These are phyloP conservation scores for Xanthoconium separans DNA, from an alignment of 1,284 basidiomycete genomes.

Conservation along the genomic window DNA sequence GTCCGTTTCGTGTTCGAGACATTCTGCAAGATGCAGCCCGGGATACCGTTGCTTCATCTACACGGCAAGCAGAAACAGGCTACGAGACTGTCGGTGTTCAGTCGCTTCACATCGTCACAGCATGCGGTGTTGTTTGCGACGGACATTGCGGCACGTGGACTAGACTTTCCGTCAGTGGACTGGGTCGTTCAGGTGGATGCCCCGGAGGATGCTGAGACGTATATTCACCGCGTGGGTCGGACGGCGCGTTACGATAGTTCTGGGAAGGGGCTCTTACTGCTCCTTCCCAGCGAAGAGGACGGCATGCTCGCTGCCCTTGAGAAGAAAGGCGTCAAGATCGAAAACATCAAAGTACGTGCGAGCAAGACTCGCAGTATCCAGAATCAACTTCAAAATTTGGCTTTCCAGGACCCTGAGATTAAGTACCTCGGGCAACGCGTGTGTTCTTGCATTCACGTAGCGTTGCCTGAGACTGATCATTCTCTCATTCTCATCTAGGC, in stretches of 20 bases:
- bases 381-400: conserved; percentile 89
- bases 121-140: conserved; percentile 90
- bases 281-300: conserved; percentile 90
- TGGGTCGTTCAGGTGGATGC: conserved; percentile 99
- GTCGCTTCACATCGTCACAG: conserved; percentile 76
- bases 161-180: conserved; percentile 96
- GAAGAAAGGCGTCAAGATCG: conserved; percentile 73
- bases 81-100: conserved; percentile 80
- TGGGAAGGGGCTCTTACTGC: conserved; percentile 83
- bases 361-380: conserved; percentile 88
- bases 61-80: conserved; percentile 98
- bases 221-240: conserved; percentile 95
- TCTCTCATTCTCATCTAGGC: conserved; percentile 52
- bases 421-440: conserved; percentile 96
- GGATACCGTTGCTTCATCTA: conserved; percentile 86
- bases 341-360: conserved; percentile 87
- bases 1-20: conserved; percentile 97
- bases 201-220: conserved; percentile 97
- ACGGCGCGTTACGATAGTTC: conserved; percentile 93
- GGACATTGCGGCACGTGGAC: conserved; percentile 95
- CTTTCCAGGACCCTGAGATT: conserved; percentile 95
- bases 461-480: conserved; percentile 7
- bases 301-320: conserved; percentile 78
- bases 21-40: conserved; percentile 94
- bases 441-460: background rate